phyloP scores from a whole-genome alignment of 164 flowering plant species.

The Stephania japonica region DNA sequence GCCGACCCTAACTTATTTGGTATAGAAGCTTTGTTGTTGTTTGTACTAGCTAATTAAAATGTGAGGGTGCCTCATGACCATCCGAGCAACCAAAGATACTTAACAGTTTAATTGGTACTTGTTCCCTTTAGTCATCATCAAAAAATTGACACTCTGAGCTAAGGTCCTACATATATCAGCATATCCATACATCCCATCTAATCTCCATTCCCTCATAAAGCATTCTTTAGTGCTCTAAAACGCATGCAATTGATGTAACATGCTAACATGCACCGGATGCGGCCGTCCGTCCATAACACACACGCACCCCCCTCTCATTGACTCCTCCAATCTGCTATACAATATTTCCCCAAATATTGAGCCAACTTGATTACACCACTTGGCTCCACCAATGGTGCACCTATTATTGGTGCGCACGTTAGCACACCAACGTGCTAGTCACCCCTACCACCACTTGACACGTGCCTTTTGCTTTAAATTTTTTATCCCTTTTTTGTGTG shows the following conservation, averaged over 20 bases:
- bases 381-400: background rate
- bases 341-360: background rate
- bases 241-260: background rate
- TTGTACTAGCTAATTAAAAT: too few species aligned
- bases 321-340: background rate
- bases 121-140: conserved; percentile 2
- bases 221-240: conserved; percentile 3
- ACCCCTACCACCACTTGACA: background rate
- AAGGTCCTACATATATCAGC: background rate
- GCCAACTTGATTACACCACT: background rate
- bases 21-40: too few species aligned
- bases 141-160: conserved; percentile 3
- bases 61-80: too few species aligned
- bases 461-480: background rate
- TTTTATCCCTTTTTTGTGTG: background rate
- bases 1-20: too few species aligned
- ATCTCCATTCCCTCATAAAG: background rate
- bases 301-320: background rate
- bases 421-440: background rate
- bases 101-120: background rate
- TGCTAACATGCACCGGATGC: conserved; percentile 9
- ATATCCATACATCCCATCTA: background rate
- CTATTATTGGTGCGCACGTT: conserved; percentile 4
- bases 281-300: background rate
- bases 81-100: too few species aligned